Evolutionary conservation across 2,329 filamentous ascomycete genomes (phyloP), one percentile per base, ranked within the genome.

Genomic region (Aspergillus neotritici): DNA sequence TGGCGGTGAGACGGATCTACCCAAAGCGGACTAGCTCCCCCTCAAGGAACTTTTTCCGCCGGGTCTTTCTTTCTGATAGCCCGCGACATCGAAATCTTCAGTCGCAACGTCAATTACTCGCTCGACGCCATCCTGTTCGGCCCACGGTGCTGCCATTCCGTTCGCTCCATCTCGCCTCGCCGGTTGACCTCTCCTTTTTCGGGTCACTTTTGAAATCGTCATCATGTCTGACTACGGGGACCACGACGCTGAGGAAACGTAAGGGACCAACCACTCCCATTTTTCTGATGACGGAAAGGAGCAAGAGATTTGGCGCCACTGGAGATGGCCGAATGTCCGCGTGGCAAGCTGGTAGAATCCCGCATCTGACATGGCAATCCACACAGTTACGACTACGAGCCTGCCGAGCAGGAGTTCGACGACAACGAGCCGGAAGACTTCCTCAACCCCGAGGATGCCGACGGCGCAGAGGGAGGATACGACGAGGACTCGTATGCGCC

Each of bases 141-240:
- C 48, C 49, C 47, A 39, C 33, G 35, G 36, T 44, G 35, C 40
- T 47, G 32, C 12, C 31, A 34, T 35, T 48, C 33, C 46, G 28
- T 45, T 51, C 35, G 34, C 38, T 47, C 44, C 34, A 49, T 39
- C 35, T 21, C 21, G 38, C 37, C 35, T 30, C 39, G 32, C 36
- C 40, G 25, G 31, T 51, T 48, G 34, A 31, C 46, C 48, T 49
- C 35, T 49, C 35, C 29, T 48, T 49, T 40, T 51, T 43, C 25
- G 43, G 38, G 37, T 36, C 45, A 37, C 33, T 44, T 39, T 46
- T 49, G 15, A 49, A 35, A 25, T 37, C 46, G 44, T 40, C 59
- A 64, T 47, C 37, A 87, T 88, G 84, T 88, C 84, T 68, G 84
- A 87, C 70, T 83, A 82, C 70, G 83, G 81, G 56, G 80, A 83